Evolutionary conservation across 148 eudicot species (phyloP).

Genomic region (Agrostemma githago): DNA sequence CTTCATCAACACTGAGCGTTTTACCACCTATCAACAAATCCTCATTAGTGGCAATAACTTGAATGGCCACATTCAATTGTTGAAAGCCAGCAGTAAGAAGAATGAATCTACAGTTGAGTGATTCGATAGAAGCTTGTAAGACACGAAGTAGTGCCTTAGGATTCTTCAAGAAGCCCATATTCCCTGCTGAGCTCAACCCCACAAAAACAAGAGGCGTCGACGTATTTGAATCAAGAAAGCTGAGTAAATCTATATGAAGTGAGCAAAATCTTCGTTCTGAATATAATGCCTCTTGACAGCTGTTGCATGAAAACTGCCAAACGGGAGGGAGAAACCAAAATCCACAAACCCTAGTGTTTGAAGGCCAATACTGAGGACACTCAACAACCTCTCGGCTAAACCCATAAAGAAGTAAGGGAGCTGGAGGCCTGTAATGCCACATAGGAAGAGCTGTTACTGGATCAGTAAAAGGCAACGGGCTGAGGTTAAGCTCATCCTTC

Average conservation of each 20-base stretch:
- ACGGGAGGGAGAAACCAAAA: conserved; percentile 82
- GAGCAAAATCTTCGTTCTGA: conserved; percentile 44
- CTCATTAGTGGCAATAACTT: conserved; percentile 36
- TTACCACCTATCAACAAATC: conserved; percentile 30
- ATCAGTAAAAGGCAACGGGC: conserved; percentile 82
- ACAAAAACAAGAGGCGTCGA: conserved; percentile 61
- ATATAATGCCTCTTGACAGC: conserved; percentile 45
- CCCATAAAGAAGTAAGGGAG: conserved; percentile 88
- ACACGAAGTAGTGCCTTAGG: conserved; percentile 58
- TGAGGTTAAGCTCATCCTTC: conserved; percentile 63
- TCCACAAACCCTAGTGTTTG: conserved; percentile 71
- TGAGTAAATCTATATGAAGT: conserved; percentile 43
- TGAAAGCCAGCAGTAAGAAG: conserved; percentile 74
- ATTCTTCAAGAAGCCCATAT: conserved; percentile 79
- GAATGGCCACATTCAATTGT: conserved; percentile 57
- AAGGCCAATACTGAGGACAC: conserved; percentile 95
- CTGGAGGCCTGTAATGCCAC: conserved; percentile 64
- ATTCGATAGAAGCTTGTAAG: conserved; percentile 43
- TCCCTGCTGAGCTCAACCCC: conserved; percentile 77
- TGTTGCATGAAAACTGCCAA: conserved; percentile 88
- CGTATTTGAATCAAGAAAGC: conserved; percentile 40
- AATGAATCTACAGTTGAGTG: conserved; percentile 51
- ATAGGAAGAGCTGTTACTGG: conserved; percentile 83
- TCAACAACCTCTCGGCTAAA: conserved; percentile 94
- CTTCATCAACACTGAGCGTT: conserved; percentile 32